These are phyloP conservation scores for Tremella mesenterica DNA, from an alignment of 768 basidiomycete species.

Conservation along the genomic window DNA sequence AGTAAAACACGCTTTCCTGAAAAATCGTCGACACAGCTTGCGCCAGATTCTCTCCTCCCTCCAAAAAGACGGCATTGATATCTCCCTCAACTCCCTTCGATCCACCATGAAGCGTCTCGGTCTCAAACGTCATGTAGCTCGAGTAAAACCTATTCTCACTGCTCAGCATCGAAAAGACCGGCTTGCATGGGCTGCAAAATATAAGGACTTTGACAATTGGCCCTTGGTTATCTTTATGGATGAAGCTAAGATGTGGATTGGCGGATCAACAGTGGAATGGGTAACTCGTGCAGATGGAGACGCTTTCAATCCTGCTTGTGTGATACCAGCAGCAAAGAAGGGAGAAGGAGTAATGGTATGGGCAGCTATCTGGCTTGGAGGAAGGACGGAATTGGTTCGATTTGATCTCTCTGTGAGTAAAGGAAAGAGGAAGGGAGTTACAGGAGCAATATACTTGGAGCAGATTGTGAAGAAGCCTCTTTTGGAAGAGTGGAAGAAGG, in stretches of 20 bases:
- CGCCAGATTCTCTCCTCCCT: neutral
- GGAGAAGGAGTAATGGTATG: constrained; percentile 7
- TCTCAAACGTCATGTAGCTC: constrained; percentile 4
- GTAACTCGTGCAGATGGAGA: constrained; percentile 5
- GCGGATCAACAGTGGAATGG: constrained; percentile 1
- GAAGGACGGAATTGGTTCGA: constrained; percentile 6
- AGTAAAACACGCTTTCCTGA: neutral
- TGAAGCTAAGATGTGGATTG: constrained; percentile 3
- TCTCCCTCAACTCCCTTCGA: constrained; percentile 3
- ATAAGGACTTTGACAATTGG: constrained; percentile 2
- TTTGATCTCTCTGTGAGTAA: constrained; percentile 9
- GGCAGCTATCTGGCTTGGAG: constrained; percentile 14
- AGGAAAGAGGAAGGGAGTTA: constrained; percentile 12
- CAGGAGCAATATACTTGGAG: constrained; percentile 8
- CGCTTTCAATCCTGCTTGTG: neutral
- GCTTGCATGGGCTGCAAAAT: constrained; percentile 1
- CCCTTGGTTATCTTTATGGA: constrained; percentile 4
- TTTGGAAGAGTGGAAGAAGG: constrained; percentile 3
- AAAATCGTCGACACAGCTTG: neutral
- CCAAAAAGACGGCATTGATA: neutral
- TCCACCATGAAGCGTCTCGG: constrained; percentile 1
- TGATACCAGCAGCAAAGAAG: neutral
- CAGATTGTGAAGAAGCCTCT: constrained; percentile 11
- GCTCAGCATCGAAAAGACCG: neutral
- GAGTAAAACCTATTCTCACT: constrained; percentile 5